Percentiles rank a stretch among this genome's conserved stretches.
Conservation (phyloP, 345 rosid genomes). For the Boechera retrofracta region DNA sequence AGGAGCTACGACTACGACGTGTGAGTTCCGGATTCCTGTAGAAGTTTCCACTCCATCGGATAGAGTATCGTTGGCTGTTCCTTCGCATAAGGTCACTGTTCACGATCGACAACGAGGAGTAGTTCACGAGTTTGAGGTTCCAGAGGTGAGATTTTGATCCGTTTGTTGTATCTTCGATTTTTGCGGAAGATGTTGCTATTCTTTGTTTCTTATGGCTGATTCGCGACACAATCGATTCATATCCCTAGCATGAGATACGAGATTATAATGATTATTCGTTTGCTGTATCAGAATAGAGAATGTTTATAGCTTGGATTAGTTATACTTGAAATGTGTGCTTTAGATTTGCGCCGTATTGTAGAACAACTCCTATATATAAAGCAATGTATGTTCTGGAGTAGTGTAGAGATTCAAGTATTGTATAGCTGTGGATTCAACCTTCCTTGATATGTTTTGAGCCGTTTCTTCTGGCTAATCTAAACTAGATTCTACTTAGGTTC, state of each 20-base stretch:
- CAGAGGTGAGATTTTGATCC: slow-evolving; percentile 61
- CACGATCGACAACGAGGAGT: slow-evolving; percentile 84
- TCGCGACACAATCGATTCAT: neutral
- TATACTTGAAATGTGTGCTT: neutral
- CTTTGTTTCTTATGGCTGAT: neutral
- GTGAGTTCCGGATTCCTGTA: slow-evolving; percentile 59
- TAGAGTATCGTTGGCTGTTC: slow-evolving; percentile 49
- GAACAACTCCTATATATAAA: too few relatives aligned
- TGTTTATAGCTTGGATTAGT: slow-evolving; percentile 22
- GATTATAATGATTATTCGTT: neutral
- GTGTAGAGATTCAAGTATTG: neutral
- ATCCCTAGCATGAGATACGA: neutral
- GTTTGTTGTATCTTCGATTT: slow-evolving; percentile 13
- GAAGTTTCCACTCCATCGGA: slow-evolving; percentile 46
- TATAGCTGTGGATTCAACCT: neutral
- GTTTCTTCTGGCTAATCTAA: neutral
- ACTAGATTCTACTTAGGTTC: neutral
- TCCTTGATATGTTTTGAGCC: neutral
- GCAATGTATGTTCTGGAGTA: neutral
- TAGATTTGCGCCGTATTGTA: neutral
- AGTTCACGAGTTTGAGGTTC: slow-evolving; percentile 81
- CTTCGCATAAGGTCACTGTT: slow-evolving; percentile 82
- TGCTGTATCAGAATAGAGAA: neutral
- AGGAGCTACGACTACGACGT: slow-evolving; percentile 34
- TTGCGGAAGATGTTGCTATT: slow-evolving; percentile 2